Base-by-base conservation (phyloP, 164 flowering plant species). In the Sedum album region DNA sequence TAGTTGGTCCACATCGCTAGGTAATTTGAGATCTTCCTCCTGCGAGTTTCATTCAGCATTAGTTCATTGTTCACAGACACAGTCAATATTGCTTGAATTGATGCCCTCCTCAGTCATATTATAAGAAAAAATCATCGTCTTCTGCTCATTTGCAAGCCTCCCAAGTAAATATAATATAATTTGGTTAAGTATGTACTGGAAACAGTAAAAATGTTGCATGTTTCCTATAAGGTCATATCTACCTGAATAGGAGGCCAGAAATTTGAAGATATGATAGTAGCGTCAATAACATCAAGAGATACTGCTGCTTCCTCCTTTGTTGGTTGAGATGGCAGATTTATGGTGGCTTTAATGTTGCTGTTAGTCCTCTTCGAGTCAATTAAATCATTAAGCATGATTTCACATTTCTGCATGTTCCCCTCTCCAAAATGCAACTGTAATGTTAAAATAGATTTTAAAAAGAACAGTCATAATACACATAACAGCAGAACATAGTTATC, bases 161-260 rank as follows among this genome's bases (percentile, higher is more conserved):
- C 48, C 17, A 44, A 44, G 15, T 15, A 44, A 44, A 44, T 17
- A 44, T 49, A 20, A 53, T 3, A 53, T n/a, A 21, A n/a, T 35
- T 3, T 7, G 38, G 7, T 3, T 6, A 53, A 21, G 5, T 8
- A 21, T 8, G 23, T 10, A 6, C 26, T 7, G 30, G 8, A 53
- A 53, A 13, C 17, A 53, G 14, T 53, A 23, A 21, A 53, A 6
- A 53, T 23, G 7, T 21, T 30, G 17, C 4, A 0, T 53, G 8
- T 23, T 53, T 53, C 60, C 13, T 23, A 13, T 53, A 18, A 23
- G 30, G 30, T 21, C 23, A 53, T 53, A 53, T 53, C 30, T 53
- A 91, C 97, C 99, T 88, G 97, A 73, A 94, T 88, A 67, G 96
- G 92, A 14, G 99, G 99, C 99, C 99, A 94, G 81, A 94, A 94